Conservation (phyloP, 768 basidiomycete species). For the Suillus fuscotomentosus region DNA sequence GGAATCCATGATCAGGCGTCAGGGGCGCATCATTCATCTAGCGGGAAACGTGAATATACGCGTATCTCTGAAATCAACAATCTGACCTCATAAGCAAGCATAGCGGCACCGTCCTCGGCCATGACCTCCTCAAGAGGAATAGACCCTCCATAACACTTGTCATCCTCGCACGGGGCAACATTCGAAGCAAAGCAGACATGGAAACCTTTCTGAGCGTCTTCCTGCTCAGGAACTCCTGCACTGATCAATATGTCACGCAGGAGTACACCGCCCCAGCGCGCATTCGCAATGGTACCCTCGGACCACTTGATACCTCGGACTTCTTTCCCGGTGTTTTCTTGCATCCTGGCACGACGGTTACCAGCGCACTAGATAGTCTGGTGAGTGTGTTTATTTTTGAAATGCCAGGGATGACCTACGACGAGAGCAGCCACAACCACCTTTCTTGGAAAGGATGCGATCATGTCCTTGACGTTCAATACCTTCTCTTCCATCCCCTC, state of each 20-base stretch:
- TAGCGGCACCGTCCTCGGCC: constrained; percentile 45
- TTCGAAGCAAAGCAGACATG: constrained; percentile 65
- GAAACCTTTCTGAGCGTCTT: constrained; percentile 21
- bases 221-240: constrained; percentile 34
- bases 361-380: constrained; percentile 49
- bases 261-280: constrained; percentile 61
- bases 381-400: background rate
- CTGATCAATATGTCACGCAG: constrained; percentile 55
- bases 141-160: constrained; percentile 61
- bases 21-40: constrained; percentile 64
- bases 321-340: constrained; percentile 40
- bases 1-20: constrained; percentile 61
- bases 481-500: constrained; percentile 11
- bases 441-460: constrained; percentile 14
- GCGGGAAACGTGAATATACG: background rate
- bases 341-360: constrained; percentile 68
- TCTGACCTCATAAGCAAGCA: constrained; percentile 61
- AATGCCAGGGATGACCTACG: constrained; percentile 31
- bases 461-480: constrained; percentile 21
- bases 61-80: background rate
- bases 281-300: constrained; percentile 70
- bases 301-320: constrained; percentile 64
- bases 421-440: constrained; percentile 55
- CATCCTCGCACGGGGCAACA: constrained; percentile 61
- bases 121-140: constrained; percentile 54